Evolutionary conservation across 305 asterid species (phyloP), one percentile per base, ranked within the genome.

Genomic region (Fraxinus xanthoxyloides): DNA sequence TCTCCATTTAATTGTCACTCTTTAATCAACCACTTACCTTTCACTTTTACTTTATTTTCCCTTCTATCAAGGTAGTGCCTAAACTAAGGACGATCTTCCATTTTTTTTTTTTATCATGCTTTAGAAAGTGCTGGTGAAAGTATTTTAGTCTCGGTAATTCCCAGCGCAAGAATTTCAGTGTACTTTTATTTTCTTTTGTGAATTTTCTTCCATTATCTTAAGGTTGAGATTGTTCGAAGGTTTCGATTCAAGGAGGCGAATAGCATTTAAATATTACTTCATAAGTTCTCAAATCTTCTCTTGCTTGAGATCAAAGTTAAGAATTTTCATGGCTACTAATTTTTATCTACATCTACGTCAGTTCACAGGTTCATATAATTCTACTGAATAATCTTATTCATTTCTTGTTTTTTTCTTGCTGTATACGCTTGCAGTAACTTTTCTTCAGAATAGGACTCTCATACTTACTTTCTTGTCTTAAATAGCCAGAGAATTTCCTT

Each of bases 401-500:
- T 12, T 13, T 75, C 63, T 75, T 5, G 32, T 24, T 75, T 75
- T 75, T 24, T 24, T 24, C 72, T 63, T 24, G 31, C 32, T 63
- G 32, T 24, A 9, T 63, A 24, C 15, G 2, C 28, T 63, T 24
- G 72, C 12, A 63, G 72, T 63, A 23, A 63, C 28, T 63, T 63
- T 63, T 30, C 72, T 63, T 9, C 34, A 63, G 17, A 24, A 63
- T 63, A 63, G 34, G 28, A 8, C 72, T 24, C 72, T 24, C 32
- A 78, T 79, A 43, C 24, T 76, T 34, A 23, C 76, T 83, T 82
- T 65, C 80, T 77, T 84, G 32, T 63, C 30, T 40, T 86, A 79
- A 86, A 61, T 84, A 83, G 92, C 83, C 76, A 79, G 85, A 79
- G 51, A 70, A 26, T 43, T 86, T 79, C 88, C 93, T 85, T 92